phyloP scores from a whole-genome alignment of 164 flowering plant species.

The Warburgia ugandensis region DNA sequence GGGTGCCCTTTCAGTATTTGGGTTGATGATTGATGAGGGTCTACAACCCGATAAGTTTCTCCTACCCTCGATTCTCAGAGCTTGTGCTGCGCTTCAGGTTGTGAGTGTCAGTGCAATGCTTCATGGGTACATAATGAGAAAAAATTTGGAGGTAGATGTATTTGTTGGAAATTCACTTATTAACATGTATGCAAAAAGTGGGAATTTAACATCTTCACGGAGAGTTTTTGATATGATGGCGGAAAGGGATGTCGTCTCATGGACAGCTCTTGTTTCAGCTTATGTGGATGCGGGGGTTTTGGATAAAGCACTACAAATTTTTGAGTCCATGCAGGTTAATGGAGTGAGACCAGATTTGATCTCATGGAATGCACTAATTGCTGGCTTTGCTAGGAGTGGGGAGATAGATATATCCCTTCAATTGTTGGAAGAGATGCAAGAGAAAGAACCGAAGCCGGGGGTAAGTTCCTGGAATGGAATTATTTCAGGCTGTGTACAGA shows the following conservation, averaged over 20 bases:
- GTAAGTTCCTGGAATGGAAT: slow-evolving; percentile 45
- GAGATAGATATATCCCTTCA: slow-evolving; percentile 28
- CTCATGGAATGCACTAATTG: slow-evolving; percentile 42
- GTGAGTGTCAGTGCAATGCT: slow-evolving; percentile 28
- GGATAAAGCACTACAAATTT: slow-evolving; percentile 30
- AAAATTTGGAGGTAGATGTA: slow-evolving; percentile 25
- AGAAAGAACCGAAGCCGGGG: slow-evolving; percentile 31
- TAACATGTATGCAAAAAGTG: slow-evolving; percentile 41
- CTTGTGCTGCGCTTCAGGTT: slow-evolving; percentile 27
- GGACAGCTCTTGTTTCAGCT: slow-evolving; percentile 41
- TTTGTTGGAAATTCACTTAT: slow-evolving; percentile 43
- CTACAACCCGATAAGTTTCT: slow-evolving; percentile 39
- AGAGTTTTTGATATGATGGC: slow-evolving; percentile 32
- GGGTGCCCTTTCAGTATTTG: slow-evolving; percentile 22
- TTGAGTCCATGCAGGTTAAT: slow-evolving; percentile 28
- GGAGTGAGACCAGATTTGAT: slow-evolving; percentile 41
- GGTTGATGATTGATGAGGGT: slow-evolving; percentile 36
- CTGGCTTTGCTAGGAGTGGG: slow-evolving; percentile 37
- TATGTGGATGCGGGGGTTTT: slow-evolving; percentile 31
- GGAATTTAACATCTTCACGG: slow-evolving; percentile 22
- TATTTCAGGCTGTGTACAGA: slow-evolving; percentile 36
- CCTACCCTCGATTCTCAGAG: slow-evolving; percentile 40
- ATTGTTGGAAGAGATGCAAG: slow-evolving; percentile 32
- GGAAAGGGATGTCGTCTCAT: slow-evolving; percentile 42
- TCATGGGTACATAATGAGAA: slow-evolving; percentile 40